Conservation (phyloP, 75 land plant genomes). For the Sequoiadendron giganteum region DNA sequence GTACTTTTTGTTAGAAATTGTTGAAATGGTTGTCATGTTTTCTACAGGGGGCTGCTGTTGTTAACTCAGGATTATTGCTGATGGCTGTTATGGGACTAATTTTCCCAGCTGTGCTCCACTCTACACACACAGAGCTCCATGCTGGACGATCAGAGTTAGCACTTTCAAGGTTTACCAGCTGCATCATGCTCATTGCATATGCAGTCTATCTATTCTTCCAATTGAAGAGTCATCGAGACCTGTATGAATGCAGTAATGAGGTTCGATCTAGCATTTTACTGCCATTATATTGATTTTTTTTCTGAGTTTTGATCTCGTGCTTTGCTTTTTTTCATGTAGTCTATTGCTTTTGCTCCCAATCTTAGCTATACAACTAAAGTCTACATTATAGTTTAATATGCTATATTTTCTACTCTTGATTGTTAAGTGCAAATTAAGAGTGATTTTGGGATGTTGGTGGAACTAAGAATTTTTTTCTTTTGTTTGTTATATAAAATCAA, state of each 20-base stretch:
- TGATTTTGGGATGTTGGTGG: neutral
- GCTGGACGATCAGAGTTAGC: conserved; percentile 73
- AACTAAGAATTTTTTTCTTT: neutral
- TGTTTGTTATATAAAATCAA: too few species aligned
- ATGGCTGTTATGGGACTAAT: conserved; percentile 97
- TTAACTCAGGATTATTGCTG: conserved; percentile 84
- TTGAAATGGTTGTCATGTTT: neutral
- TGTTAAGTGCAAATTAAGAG: neutral
- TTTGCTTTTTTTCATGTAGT: neutral
- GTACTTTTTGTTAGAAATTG: neutral
- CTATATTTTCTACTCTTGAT: neutral
- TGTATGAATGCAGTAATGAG: conserved; percentile 50
- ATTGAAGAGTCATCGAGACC: conserved; percentile 60
- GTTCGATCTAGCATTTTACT: conserved; percentile 26
- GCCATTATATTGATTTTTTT: neutral
- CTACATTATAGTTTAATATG: neutral
- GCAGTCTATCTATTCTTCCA: conserved; percentile 81
- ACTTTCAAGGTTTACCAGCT: conserved; percentile 92
- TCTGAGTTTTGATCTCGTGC: neutral
- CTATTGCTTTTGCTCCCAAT: neutral
- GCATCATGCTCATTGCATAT: conserved; percentile 91
- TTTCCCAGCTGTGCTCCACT: conserved; percentile 93
- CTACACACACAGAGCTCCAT: conserved; percentile 83
- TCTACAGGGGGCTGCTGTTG: conserved; percentile 69
- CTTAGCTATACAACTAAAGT: neutral